phyloP scores from a whole-genome alignment of 202 grass and related monocot genomes.

The Dendrocalamus latiflorus region DNA sequence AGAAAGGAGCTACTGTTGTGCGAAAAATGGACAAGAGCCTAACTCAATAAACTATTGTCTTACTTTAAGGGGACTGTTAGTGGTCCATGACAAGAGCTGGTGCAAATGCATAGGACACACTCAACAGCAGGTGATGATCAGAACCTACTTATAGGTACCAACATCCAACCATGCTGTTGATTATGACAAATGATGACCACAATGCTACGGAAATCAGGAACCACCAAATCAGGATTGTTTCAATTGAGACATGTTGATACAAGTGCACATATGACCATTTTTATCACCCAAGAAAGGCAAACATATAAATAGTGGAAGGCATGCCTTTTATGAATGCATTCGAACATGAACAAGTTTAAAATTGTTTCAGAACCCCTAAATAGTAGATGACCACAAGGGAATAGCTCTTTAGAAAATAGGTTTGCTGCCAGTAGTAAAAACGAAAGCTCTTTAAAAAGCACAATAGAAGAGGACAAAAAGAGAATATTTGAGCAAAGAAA shows the following conservation, averaged over 20 bases:
- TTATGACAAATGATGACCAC: not conserved
- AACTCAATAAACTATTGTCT: not conserved
- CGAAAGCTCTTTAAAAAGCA: not conserved
- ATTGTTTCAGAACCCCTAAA: not conserved
- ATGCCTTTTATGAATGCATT: not conserved
- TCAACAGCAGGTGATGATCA: not conserved
- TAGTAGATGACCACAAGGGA: not conserved
- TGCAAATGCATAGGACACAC: not conserved
- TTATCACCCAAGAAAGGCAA: not conserved
- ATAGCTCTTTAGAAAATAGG: not conserved
- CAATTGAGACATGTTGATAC: not conserved
- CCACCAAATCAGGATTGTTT: not conserved
- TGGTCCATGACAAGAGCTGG: slow-evolving; percentile 13
- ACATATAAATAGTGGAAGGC: not conserved
- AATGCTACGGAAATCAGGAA: not conserved
- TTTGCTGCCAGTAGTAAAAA: not conserved
- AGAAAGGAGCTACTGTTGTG: not conserved
- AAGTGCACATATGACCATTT: not conserved
- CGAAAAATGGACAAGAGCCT: not conserved
- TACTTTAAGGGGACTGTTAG: not conserved
- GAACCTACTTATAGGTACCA: not conserved
- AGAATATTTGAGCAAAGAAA: slow-evolving; percentile 1
- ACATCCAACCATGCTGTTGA: not conserved
- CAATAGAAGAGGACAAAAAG: not conserved
- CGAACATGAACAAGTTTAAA: not conserved